These are phyloP conservation scores for Globisporangium alternatum DNA, from an alignment of 352 stramenopile genomes.

Conservation along the genomic window DNA sequence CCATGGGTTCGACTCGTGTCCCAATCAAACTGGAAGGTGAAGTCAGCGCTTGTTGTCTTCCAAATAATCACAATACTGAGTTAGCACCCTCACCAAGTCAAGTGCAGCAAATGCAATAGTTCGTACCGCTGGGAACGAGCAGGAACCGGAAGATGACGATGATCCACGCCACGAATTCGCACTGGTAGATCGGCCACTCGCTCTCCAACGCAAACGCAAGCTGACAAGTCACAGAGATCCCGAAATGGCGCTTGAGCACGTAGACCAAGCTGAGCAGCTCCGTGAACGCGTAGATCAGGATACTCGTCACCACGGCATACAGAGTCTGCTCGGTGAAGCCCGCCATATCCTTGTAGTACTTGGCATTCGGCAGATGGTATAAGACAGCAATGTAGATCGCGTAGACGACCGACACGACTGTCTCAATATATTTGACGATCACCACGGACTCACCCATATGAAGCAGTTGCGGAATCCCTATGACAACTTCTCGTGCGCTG, in stretches of 20 bases:
- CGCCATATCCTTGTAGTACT: slow-evolving; percentile 16
- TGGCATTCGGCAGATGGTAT: slow-evolving; percentile 12
- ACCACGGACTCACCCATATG: slow-evolving; percentile 23
- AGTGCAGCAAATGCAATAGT: too few species aligned
- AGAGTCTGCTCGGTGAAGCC: slow-evolving; percentile 1
- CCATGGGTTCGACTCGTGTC: too few species aligned
- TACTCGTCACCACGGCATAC: slow-evolving; percentile 15
- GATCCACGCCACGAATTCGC: neutral
- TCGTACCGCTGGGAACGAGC: neutral
- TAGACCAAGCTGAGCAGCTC: slow-evolving; percentile 20
- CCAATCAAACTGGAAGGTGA: too few species aligned
- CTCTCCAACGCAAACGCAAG: slow-evolving; percentile 18
- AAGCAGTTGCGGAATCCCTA: slow-evolving; percentile 1
- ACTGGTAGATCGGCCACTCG: neutral
- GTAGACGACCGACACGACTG: slow-evolving; percentile 24
- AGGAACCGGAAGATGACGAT: neutral
- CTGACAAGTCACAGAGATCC: slow-evolving; percentile 23
- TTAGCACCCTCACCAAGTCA: too few species aligned
- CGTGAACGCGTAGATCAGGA: slow-evolving; percentile 20
- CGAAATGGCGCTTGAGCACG: slow-evolving; percentile 16
- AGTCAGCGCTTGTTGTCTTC: too few species aligned
- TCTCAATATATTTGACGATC: slow-evolving; percentile 28
- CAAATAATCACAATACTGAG: too few species aligned
- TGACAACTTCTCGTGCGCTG: neutral
- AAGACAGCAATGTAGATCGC: slow-evolving; percentile 20